phyloP scores from a whole-genome alignment of 2,329 filamentous ascomycete species.

The Penicillium olsonii region DNA sequence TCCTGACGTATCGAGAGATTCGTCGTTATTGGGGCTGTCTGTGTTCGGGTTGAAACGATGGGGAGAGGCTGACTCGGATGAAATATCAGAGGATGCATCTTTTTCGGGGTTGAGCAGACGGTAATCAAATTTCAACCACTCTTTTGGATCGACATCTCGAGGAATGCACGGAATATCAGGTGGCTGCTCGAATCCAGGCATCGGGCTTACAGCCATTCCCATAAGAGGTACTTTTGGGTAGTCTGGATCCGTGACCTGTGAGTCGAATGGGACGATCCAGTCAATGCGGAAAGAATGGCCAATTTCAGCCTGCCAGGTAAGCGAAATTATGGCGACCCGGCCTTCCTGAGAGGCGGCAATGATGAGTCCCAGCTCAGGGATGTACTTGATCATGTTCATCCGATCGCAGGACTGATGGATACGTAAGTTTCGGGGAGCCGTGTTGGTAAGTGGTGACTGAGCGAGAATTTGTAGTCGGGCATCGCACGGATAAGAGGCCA shows the following conservation, averaged over 20 bases:
- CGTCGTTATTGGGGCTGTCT: background rate
- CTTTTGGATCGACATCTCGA: slow-evolving; percentile 17
- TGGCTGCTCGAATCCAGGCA: slow-evolving; percentile 53
- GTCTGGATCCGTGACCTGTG: slow-evolving; percentile 49
- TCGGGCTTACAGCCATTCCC: slow-evolving; percentile 58
- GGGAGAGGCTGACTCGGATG: background rate
- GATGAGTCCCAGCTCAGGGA: slow-evolving; percentile 61
- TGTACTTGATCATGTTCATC: slow-evolving; percentile 59
- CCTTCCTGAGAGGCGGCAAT: slow-evolving; percentile 60
- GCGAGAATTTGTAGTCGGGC: slow-evolving; percentile 34
- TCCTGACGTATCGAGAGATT: no score
- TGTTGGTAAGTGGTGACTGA: slow-evolving; percentile 26
- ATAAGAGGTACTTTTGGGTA: slow-evolving; percentile 51
- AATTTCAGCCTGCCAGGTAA: slow-evolving; percentile 45
- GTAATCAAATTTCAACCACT: slow-evolving; percentile 23
- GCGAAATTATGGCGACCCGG: slow-evolving; percentile 55
- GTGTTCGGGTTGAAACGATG: background rate
- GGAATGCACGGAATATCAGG: slow-evolving; percentile 39
- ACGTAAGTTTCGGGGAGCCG: slow-evolving; percentile 21
- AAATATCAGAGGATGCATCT: slow-evolving; percentile 10
- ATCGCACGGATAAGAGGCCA: slow-evolving; percentile 38
- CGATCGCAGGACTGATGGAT: slow-evolving; percentile 46
- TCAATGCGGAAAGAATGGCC: slow-evolving; percentile 57
- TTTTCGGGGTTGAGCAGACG: slow-evolving; percentile 17
- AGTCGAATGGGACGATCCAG: slow-evolving; percentile 55